These are phyloP conservation scores for Balamuthia mandrillaris DNA, from an alignment of 208 protist genomes.

Conservation along the genomic window DNA sequence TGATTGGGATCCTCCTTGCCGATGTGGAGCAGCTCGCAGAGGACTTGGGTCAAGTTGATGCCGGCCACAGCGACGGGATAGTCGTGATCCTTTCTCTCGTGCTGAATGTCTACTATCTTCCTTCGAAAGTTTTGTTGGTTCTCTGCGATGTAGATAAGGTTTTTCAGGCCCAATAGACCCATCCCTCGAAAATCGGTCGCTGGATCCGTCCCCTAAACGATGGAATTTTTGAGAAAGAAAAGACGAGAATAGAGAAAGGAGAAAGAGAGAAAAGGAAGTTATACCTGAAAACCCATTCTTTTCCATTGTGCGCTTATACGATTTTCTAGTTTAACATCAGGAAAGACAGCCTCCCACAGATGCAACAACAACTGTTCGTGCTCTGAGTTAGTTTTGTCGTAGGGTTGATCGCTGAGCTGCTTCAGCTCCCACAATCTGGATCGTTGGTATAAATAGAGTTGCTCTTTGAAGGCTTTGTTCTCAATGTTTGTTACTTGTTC, in stretches of 20 bases:
- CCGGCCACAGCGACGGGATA: conserved; percentile 50
- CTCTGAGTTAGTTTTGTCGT: conserved; percentile 29
- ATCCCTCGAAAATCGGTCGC: conserved; percentile 81
- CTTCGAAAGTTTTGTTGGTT: conserved; percentile 43
- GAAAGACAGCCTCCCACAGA: neutral
- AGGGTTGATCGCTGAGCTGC: neutral
- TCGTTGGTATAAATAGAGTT: conserved; percentile 25
- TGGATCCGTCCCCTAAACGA: conserved; percentile 60
- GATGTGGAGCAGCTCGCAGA: conserved; percentile 44
- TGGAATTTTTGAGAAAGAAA: conserved; percentile 67
- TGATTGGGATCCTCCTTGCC: neutral
- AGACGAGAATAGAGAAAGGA: neutral
- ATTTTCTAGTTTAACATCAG: neutral
- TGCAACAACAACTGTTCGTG: conserved; percentile 23
- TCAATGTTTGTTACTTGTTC: conserved; percentile 22
- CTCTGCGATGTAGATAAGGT: conserved; percentile 77
- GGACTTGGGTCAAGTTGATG: conserved; percentile 46
- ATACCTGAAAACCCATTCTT: conserved; percentile 26
- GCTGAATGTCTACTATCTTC: conserved; percentile 1
- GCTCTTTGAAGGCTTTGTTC: conserved; percentile 11
- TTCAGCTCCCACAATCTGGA: conserved; percentile 17
- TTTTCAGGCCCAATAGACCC: conserved; percentile 73
- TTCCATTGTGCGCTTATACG: conserved; percentile 2
- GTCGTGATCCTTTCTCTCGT: conserved; percentile 46
- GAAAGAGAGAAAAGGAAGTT: neutral